Evolutionary conservation across 257 asterid species (phyloP), one percentile per base, ranked within the genome.

Genomic region (Leonotis leonurus): DNA sequence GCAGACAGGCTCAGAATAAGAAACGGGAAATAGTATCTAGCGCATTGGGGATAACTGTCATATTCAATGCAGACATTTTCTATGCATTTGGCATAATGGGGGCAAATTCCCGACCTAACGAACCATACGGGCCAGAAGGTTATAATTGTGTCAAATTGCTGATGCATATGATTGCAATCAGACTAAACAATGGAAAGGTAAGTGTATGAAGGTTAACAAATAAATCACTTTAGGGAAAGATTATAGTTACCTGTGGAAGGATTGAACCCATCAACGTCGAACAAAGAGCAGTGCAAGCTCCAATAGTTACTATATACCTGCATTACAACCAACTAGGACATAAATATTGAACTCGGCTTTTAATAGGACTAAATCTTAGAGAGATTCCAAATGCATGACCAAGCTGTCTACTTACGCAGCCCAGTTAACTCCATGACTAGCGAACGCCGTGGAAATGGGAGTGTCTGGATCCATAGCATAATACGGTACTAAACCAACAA

Each of bases 231-330:
- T 41, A 22, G 52, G 20, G 25, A 52, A n/a, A 14, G 2, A 43
- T 25, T 17, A 70, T 14, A 35, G 59, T 40, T 76, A 92, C 99
- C 97, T 92, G 99, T 26, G 99, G 99, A 68, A 92, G 81, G 45
- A 92, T 56, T 17, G 99, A 92, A 60, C 99, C 99, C 95, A 89
- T 75, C 81, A 92, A 78, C n/a, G 99, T 86, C 18, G 99, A 92
- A 83, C 94, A 83, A 46, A 92, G 97, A 69, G 99, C 97, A 72
- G 92, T 83, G 69, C 84, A 83, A 68, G 99, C 97, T 66, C 99
- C 99, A 26, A 80, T 27, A 35, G 90, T 83, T 45, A 92, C 64
- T 45, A 87, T 62, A 71, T 85, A 89, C 50, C 99, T 92, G 81
- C 66, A 74, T 54, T 22, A 59, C 56, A 26, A 55, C n/a, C n/a